Evolutionary conservation across 2,329 filamentous ascomycete species (phyloP), one percentile per base, ranked within the genome.

Genomic region (Apiospora sp.): DNA sequence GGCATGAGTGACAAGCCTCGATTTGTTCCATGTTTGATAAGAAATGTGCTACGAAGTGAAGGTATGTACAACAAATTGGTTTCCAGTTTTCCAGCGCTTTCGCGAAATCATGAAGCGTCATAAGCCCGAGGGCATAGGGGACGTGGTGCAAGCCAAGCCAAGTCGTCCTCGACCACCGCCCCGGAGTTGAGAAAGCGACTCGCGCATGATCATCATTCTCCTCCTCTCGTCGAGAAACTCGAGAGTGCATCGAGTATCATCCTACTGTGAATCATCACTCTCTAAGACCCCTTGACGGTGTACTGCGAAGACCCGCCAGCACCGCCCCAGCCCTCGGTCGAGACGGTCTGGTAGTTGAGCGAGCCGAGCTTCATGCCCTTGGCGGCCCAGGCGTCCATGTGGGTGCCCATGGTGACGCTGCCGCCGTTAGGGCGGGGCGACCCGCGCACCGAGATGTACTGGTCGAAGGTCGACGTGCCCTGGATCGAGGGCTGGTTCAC

Each of bases 371-470:
- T 84, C 78, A 88, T 77, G 19, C 87, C 87, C 22, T 78, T 75
- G 74, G 82, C 81, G 16, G 78, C 77, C 88, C 88, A 90, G 7
- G 85, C 86, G 74, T 86, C 82, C 75, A 90, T 88, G 79, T 89
- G 87, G 74, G 85, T 87, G 70, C 78, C 80, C 5, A 83, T 82
- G 34, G 83, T 87, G 74, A 90, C 83, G 22, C 83, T 87, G 19
- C 88, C 87, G 71, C 78, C 75, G 70, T 83, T 82, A 41, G 82
- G 81, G 34, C 86, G 82, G 82, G 87, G 84, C 67, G 46, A 69
- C 74, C 77, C 79, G 71, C 88, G 83, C 44, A 88, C 83, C 13
- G 84, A 86, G 82, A 84, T 86, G 80, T 84, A 88, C 81, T 88
- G 86, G 78, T 83, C 79, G 77, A 88, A 87, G 72, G 85, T 87